Percentiles rank a stretch among this genome's conserved stretches.
Conservation (phyloP, 1,139 yeast genomes). For the Pichia sp. region DNA sequence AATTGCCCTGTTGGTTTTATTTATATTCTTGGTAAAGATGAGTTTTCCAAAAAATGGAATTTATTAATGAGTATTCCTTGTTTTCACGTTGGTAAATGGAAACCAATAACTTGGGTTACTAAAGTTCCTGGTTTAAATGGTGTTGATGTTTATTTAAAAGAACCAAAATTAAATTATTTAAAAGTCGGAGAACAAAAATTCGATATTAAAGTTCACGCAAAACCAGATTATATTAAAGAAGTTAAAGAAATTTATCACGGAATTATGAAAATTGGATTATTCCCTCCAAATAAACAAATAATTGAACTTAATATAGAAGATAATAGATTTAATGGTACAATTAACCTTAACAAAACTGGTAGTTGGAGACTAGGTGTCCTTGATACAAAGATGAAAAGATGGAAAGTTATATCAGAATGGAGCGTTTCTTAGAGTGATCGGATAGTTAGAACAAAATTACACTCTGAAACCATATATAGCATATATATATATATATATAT, state of each 20-base stretch:
- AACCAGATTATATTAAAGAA: slow-evolving; percentile 4
- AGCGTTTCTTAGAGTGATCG: slow-evolving; percentile 23
- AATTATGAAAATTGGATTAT: slow-evolving; percentile 18
- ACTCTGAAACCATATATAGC: neutral
- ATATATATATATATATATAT: too few relatives aligned
- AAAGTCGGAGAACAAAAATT: slow-evolving; percentile 25
- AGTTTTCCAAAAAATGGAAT: slow-evolving; percentile 58
- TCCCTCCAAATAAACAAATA: slow-evolving; percentile 26
- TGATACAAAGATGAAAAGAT: slow-evolving; percentile 71
- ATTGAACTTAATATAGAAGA: slow-evolving; percentile 51
- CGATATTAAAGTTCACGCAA: slow-evolving; percentile 7
- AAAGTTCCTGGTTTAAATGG: slow-evolving; percentile 53
- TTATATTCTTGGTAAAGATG: slow-evolving; percentile 63
- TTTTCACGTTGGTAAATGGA: slow-evolving; percentile 62
- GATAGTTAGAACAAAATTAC: slow-evolving; percentile 1
- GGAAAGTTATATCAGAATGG: slow-evolving; percentile 96
- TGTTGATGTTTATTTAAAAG: slow-evolving; percentile 66
- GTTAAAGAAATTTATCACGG: slow-evolving; percentile 35
- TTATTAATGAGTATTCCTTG: slow-evolving; percentile 73
- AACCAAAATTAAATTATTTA: slow-evolving; percentile 72
- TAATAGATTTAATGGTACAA: slow-evolving; percentile 48
- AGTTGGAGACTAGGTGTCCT: slow-evolving; percentile 77
- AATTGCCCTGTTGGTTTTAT: slow-evolving; percentile 62
- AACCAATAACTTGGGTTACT: slow-evolving; percentile 53
- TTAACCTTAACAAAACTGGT: slow-evolving; percentile 67